Base-by-base conservation (phyloP, 352 stramenopile species). In the Globisporangium viniferum region DNA sequence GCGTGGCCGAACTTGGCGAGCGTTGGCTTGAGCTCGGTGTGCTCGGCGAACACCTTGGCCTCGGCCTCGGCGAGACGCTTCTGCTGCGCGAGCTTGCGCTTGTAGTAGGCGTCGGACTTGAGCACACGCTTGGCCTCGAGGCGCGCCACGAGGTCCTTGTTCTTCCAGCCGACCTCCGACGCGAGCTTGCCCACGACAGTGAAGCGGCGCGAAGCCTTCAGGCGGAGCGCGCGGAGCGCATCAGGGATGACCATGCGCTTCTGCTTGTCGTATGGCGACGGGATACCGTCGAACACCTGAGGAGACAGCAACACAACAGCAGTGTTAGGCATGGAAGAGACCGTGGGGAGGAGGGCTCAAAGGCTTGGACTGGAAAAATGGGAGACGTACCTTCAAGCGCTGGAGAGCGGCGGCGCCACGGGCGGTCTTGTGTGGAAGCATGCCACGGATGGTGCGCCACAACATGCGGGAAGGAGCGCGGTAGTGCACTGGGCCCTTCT, bases 341-440 rank as follows among this genome's bases (percentile, higher is more conserved):
- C 24, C 24, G 24, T 24, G 24, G 24, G 24, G 24, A 24, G 24
- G 24, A 24, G 24, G 24, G 24, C 24, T 24, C 24, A 24, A 24
- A 24, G 14, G 18, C 44, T 44, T 27, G 60, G 4, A 65, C 3
- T 20, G 12, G 39, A 41, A 53, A n/a, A 62, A 18, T 33, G 2
- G 10, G 35, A 8, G 66, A 24, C 73, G 54, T 80, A 97, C 91
- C 79, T 94, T 98, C 51, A 99, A 85, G 80, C 97, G 94, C 74
- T 91, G 86, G 63, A 99, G 86, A 35, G 98, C 98, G 49, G 92
- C 90, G 72, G 97, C 83, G 82, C 98, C 98, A 79, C 98, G 94
- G 56, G 87, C 85, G 59, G 97, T 99, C 94, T 99, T 99, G 86
- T 99, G 98, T 62, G 98, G 95, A 67, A 99, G 83, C 98, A 99